A percentile compares a stretch with the other conserved stretches of the same genome.
phyloP scores from a whole-genome alignment of 2,329 filamentous ascomycete species.

The Magnaporthiopsis incrustans region DNA sequence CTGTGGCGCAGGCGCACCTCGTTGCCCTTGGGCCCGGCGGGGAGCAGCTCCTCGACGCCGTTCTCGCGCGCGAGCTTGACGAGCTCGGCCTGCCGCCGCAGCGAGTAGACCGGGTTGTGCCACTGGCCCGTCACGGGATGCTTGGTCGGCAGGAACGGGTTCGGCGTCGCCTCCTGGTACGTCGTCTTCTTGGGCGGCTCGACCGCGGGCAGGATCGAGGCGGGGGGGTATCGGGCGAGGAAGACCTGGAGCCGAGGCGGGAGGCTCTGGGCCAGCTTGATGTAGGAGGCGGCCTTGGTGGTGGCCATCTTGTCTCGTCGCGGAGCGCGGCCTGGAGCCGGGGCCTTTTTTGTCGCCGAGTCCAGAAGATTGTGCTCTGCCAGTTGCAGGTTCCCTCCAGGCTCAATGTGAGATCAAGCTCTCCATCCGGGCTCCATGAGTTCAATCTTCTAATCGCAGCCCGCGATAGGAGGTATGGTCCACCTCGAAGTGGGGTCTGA shows the following conservation, averaged over 20 bases:
- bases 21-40: slow-evolving; percentile 67
- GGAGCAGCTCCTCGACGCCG: slow-evolving; percentile 74
- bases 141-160: slow-evolving; percentile 76
- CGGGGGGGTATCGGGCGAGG: slow-evolving; percentile 82
- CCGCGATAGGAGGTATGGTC: neutral
- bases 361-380: neutral
- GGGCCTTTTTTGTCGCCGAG: neutral
- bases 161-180: slow-evolving; percentile 52
- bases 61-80: slow-evolving; percentile 75
- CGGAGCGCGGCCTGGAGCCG: neutral
- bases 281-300: slow-evolving; percentile 19
- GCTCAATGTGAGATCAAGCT: neutral
- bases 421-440: neutral
- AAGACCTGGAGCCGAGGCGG: slow-evolving; percentile 75
- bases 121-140: slow-evolving; percentile 73
- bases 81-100: slow-evolving; percentile 82
- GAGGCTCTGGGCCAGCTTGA: slow-evolving; percentile 61
- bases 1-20: slow-evolving; percentile 62
- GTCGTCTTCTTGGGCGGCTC: slow-evolving; percentile 27
- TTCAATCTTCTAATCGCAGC: neutral
- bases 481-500: neutral
- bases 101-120: slow-evolving; percentile 75
- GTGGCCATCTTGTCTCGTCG: neutral
- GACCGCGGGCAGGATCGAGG: slow-evolving; percentile 42
- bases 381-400: neutral